phyloP scores from a whole-genome alignment of 2,329 filamentous ascomycete genomes.

The Penicillium sp. region DNA sequence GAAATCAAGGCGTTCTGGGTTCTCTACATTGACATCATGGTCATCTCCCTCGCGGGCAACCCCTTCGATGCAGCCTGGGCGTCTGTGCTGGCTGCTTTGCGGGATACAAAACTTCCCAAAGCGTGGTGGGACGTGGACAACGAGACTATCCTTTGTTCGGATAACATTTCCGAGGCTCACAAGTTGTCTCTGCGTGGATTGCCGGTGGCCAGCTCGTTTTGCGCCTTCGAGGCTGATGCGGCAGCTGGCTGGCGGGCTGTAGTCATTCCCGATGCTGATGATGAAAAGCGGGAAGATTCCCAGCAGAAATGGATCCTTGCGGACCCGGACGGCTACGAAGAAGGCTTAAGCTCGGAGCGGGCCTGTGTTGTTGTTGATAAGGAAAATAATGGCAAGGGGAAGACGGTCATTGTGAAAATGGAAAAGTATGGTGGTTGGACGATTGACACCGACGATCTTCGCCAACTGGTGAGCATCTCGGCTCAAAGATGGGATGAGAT shows the following conservation, averaged over 20 bases:
- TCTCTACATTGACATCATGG: constrained; percentile 90
- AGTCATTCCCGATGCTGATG: constrained; percentile 31
- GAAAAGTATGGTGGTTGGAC: constrained; percentile 78
- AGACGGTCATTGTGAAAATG: constrained; percentile 56
- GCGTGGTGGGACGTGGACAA: constrained; percentile 80
- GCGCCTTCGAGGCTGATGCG: constrained; percentile 63
- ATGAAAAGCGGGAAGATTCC: constrained; percentile 34
- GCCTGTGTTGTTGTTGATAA: constrained; percentile 74
- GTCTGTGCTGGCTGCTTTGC: constrained; percentile 71
- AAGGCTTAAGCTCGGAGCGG: constrained; percentile 74
- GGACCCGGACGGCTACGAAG: constrained; percentile 87
- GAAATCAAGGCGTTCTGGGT: constrained; percentile 85
- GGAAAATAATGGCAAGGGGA: constrained; percentile 43
- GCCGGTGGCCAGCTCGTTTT: constrained; percentile 71
- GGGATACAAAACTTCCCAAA: constrained; percentile 67
- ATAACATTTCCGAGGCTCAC: constrained; percentile 49
- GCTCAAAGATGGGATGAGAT: constrained; percentile 60
- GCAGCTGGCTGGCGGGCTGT: constrained; percentile 36
- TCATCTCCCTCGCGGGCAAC: constrained; percentile 87
- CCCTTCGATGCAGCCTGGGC: constrained; percentile 89
- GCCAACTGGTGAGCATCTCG: constrained; percentile 54
- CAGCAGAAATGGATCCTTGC: constrained; percentile 63
- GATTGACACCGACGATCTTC: constrained; percentile 59
- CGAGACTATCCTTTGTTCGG: constrained; percentile 71
- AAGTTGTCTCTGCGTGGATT: constrained; percentile 58